Conservation (phyloP, 495 filamentous ascomycete species). For the Neurospora africana region DNA sequence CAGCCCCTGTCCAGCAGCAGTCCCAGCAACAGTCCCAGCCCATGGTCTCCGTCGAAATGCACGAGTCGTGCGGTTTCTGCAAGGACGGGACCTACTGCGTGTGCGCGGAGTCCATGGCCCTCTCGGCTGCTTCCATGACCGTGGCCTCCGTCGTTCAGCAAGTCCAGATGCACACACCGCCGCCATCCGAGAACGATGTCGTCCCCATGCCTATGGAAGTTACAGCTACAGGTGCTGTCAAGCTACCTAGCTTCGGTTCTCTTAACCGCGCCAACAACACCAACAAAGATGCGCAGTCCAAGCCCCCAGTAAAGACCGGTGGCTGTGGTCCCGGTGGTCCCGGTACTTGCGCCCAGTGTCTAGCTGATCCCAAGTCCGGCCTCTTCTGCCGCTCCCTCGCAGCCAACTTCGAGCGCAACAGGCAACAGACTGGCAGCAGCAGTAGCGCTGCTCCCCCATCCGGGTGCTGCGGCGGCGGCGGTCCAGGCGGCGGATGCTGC, state of each 20-base stretch:
- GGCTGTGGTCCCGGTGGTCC: conserved; percentile 59
- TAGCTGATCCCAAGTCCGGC: conserved; percentile 64
- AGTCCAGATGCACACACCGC: conserved; percentile 54
- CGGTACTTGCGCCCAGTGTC: conserved; percentile 72
- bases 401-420: conserved; percentile 42
- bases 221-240: conserved; percentile 37
- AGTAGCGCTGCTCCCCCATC: conserved; percentile 24
- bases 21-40: conserved; percentile 14
- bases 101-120: conserved; percentile 56
- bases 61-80: conserved; percentile 80
- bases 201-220: conserved; percentile 36
- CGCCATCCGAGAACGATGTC: conserved; percentile 57
- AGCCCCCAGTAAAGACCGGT: conserved; percentile 1
- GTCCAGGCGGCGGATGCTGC: conserved; percentile 42
- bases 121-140: conserved; percentile 25
- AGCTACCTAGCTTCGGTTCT: conserved; percentile 33
- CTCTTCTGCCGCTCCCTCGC: conserved; percentile 81
- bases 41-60: conserved; percentile 19
- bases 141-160: conserved; percentile 26
- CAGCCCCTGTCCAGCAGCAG: conserved; percentile 1
- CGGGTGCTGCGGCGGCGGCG: conserved; percentile 25
- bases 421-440: conserved; percentile 15
- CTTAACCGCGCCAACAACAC: background rate
- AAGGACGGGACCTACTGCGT: conserved; percentile 74
- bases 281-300: background rate